Conservation (phyloP, 1,284 basidiomycete genomes). For the Abortiporus biennis region DNA sequence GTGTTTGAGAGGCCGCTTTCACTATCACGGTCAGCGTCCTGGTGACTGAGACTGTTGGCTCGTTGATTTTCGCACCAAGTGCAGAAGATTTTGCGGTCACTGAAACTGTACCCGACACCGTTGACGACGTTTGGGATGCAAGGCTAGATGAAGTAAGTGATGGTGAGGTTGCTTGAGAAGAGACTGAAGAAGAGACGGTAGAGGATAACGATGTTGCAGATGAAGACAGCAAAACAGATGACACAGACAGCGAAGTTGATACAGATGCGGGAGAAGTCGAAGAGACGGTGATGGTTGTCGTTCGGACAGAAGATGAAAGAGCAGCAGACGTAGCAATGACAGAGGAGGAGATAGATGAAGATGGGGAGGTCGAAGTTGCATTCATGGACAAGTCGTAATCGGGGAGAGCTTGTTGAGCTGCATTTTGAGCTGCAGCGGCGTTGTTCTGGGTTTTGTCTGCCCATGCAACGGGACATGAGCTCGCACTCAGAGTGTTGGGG, state of each 20-base stretch:
- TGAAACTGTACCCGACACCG: too few species aligned
- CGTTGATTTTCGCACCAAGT: too few species aligned
- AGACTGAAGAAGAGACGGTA: constrained; percentile 1
- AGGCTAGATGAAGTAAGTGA: background rate
- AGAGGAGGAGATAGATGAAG: too few species aligned
- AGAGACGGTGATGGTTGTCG: constrained; percentile 7
- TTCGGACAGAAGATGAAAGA: constrained; percentile 9
- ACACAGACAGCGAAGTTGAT: background rate
- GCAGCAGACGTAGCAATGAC: constrained; percentile 5
- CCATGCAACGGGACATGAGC: constrained; percentile 54
- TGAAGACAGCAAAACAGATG: constrained; percentile 4
- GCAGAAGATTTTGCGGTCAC: too few species aligned
- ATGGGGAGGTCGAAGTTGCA: too few species aligned
- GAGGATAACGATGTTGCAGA: constrained; percentile 4
- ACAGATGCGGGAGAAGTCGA: constrained; percentile 5
- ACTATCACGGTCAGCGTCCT: constrained; percentile 11
- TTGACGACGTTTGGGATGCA: background rate
- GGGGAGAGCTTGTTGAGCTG: too few species aligned
- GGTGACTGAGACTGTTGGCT: constrained; percentile 1
- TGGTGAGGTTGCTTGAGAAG: background rate
- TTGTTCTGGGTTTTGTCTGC: constrained; percentile 21
- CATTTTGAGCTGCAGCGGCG: constrained; percentile 2
- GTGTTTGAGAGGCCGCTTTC: constrained; percentile 5
- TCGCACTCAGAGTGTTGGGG: constrained; percentile 40
- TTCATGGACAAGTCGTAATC: too few species aligned